These are phyloP conservation scores for Cladophialophora exuberans DNA, from an alignment of 2,329 filamentous ascomycete species.

Conservation along the genomic window DNA sequence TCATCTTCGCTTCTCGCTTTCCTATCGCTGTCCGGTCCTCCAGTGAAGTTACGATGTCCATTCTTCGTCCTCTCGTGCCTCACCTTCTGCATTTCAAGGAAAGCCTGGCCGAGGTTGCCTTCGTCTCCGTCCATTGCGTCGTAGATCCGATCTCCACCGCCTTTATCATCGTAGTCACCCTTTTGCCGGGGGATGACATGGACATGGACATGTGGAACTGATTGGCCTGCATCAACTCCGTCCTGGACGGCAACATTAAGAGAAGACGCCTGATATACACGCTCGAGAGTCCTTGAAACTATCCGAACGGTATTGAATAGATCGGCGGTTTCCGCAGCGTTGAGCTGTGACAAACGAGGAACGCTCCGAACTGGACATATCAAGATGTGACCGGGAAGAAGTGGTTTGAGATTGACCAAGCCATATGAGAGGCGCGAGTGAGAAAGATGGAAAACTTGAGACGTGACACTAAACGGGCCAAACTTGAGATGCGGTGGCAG, in stretches of 20 bases:
- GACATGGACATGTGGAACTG: slow-evolving; percentile 88
- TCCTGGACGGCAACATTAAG: slow-evolving; percentile 97
- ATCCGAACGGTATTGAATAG: slow-evolving; percentile 86
- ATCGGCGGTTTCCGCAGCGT: slow-evolving; percentile 73
- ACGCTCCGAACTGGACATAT: slow-evolving; percentile 75
- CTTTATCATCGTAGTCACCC: slow-evolving; percentile 60
- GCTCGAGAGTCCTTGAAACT: slow-evolving; percentile 74
- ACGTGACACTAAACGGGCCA: slow-evolving; percentile 74
- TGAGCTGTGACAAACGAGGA: slow-evolving; percentile 75
- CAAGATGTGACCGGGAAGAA: slow-evolving; percentile 90
- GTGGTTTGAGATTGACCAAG: slow-evolving; percentile 92
- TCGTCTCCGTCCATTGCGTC: slow-evolving; percentile 79
- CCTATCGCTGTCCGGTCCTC: slow-evolving; percentile 73
- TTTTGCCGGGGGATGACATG: slow-evolving; percentile 79
- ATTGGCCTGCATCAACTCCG: slow-evolving; percentile 86
- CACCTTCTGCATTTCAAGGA: slow-evolving; percentile 58
- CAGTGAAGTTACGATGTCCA: slow-evolving; percentile 45
- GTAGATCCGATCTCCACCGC: slow-evolving; percentile 76
- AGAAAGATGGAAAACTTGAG: slow-evolving; percentile 88
- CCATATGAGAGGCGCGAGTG: slow-evolving; percentile 70
- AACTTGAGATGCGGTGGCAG: slow-evolving; percentile 60
- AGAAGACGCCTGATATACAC: slow-evolving; percentile 66
- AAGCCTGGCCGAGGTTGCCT: slow-evolving; percentile 75
- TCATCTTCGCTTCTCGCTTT: slow-evolving; percentile 69
- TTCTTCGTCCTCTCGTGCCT: slow-evolving; percentile 37